Percentiles rank a stretch among this genome's conserved stretches.
Conservation (phyloP, 2,329 filamentous ascomycete genomes). For the Colletotrichum plurivorum region DNA sequence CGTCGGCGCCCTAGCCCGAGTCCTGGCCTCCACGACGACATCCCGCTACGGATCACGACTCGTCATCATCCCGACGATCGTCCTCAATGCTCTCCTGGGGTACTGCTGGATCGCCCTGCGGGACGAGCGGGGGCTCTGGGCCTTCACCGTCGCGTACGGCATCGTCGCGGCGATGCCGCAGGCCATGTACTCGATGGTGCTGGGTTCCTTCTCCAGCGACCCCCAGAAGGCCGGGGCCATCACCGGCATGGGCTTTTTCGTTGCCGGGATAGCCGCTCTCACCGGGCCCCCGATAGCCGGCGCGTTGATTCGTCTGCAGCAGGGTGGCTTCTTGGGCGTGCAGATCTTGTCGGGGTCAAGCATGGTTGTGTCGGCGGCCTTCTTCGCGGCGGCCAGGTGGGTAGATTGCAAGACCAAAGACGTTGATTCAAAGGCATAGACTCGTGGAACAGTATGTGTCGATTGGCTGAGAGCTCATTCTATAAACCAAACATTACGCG, state of each 20-base stretch:
- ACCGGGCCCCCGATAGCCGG: neutral
- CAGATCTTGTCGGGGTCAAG: neutral
- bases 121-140: neutral
- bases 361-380: neutral
- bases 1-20: neutral
- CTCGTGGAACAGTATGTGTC: too few relatives aligned
- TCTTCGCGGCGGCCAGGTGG: neutral
- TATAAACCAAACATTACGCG: too few relatives aligned
- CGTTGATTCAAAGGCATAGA: too few relatives aligned
- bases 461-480: too few relatives aligned
- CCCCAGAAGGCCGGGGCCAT: neutral
- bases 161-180: neutral
- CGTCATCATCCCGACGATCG: neutral
- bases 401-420: too few relatives aligned
- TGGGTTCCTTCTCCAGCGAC: neutral
- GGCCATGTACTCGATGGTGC: neutral
- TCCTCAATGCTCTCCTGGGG: neutral
- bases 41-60: neutral
- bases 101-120: neutral
- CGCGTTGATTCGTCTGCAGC: neutral
- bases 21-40: neutral
- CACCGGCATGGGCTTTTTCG: neutral
- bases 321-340: neutral
- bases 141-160: neutral
- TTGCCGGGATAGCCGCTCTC: neutral